Conservation (phyloP, 1,284 basidiomycete species). For the Cystobasidium slooffiae region DNA sequence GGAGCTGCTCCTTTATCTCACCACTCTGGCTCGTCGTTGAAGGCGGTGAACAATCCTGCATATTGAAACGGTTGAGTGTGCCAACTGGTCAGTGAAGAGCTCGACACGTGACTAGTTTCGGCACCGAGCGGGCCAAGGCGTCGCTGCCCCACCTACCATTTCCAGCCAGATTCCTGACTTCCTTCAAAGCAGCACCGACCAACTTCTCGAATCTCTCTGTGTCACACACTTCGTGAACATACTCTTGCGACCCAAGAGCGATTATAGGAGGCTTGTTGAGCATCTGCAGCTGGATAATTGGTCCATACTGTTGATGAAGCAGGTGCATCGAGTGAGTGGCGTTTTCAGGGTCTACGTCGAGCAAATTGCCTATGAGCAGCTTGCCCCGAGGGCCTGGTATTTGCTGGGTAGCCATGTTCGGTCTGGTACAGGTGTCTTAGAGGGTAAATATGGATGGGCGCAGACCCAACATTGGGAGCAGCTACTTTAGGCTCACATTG, state of each 20-base stretch:
- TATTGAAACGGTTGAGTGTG: not conserved
- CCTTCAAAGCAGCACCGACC: slow-evolving; percentile 3
- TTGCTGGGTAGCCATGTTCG: not conserved
- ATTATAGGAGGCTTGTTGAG: not conserved
- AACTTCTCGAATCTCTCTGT: slow-evolving; percentile 9
- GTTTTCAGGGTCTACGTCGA: not conserved
- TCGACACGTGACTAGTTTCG: no score
- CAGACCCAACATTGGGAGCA: no score
- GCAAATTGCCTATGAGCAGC: slow-evolving; percentile 2
- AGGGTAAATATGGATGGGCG: no score
- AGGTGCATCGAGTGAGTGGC: slow-evolving; percentile 11
- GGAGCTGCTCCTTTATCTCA: not conserved
- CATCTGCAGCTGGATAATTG: not conserved
- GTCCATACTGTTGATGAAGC: slow-evolving; percentile 4
- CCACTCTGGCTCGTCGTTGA: slow-evolving; percentile 13
- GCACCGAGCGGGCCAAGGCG: no score
- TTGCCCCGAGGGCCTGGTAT: slow-evolving; percentile 3
- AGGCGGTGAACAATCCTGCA: slow-evolving; percentile 14
- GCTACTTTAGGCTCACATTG: no score
- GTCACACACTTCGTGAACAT: slow-evolving; percentile 9
- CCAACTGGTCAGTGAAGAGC: no score
- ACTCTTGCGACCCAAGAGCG: not conserved
- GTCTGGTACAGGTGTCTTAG: no score
- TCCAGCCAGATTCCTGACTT: slow-evolving; percentile 15
- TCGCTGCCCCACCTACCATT: not conserved